Base-by-base conservation (phyloP, 345 rosid genomes). In the Adansonia digitata region DNA sequence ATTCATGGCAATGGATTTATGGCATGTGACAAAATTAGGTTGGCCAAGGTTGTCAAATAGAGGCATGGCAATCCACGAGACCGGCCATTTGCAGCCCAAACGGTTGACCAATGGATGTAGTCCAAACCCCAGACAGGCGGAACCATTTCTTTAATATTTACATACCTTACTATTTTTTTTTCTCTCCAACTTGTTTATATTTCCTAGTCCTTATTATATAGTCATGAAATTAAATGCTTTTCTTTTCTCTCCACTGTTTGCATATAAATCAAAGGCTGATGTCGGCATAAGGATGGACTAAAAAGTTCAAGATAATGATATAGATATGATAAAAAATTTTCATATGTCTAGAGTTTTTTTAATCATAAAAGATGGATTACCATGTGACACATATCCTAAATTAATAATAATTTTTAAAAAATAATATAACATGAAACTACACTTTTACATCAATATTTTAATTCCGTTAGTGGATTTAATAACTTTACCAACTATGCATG, bases 71-170 rank as follows among this genome's bases (percentile, higher is more conserved):
- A 4, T 22, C 68, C 67, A 72, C 13, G 43, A 34, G 75, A 69
- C 17, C 15, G 55, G 46, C 40, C 68, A 55, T n/a, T 75, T 68
- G 78, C 59, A 40, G 29, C 35, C 71, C 71, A 63, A 46, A 40
- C 13, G 77, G 74, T 55, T 67, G 77, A 67, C 64, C 74, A 26
- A 67, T 56, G 56, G 39, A 34, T 66, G 35, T 59, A 24, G 60
- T 48, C 26, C 69, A 66, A 57, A 60, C 15, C 43, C 69, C 24
- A 24, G 61, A 72, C 73, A 66, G 24, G 42, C 74, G 39, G 67
- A 49, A 7, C 37, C 5, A 5, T 67, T 67, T 27, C 22, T 45
- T 45, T 13, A 2, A 8, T 68, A 22, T 26, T 37, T 49, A 5
- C 18, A 29, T 59, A 53, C 20, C n/a, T n/a, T n/a, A n/a, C n/a